These are phyloP conservation scores for Penicillium digitatum DNA, from an alignment of 2,329 filamentous ascomycete species.

Conservation along the genomic window DNA sequence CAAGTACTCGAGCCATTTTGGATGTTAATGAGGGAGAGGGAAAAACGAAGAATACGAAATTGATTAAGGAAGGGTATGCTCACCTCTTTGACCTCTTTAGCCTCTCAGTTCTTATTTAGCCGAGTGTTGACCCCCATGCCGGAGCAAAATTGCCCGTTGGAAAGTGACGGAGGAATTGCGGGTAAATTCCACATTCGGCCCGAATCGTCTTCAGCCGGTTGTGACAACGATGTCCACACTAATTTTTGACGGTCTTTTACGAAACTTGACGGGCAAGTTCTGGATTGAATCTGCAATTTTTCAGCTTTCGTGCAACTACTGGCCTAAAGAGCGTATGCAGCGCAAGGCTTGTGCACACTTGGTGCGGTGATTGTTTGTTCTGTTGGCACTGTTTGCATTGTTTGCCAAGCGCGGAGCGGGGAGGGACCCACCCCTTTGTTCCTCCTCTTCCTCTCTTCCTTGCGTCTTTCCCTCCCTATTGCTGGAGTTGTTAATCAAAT, in stretches of 20 bases:
- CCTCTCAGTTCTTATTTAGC: conserved; percentile 12
- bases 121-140: conserved; percentile 13
- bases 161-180: conserved; percentile 10
- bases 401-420: neutral
- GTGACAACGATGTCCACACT: neutral
- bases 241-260: too few relatives aligned
- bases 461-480: neutral
- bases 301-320: neutral
- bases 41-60: neutral
- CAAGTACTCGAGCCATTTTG: conserved; percentile 44
- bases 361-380: neutral
- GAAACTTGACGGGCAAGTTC: neutral
- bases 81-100: conserved; percentile 4
- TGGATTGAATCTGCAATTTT: neutral
- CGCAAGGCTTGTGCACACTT: neutral
- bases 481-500: neutral
- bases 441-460: too few relatives aligned
- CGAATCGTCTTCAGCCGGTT: neutral
- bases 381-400: neutral
- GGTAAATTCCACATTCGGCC: conserved; percentile 5
- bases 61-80: neutral
- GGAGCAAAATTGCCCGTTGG: conserved; percentile 28
- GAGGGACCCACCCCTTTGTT: too few relatives aligned
- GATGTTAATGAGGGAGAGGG: neutral
- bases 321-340: neutral